These are phyloP conservation scores for Carex kokanica DNA, from an alignment of 176 grass and related monocot genomes.

Conservation along the genomic window DNA sequence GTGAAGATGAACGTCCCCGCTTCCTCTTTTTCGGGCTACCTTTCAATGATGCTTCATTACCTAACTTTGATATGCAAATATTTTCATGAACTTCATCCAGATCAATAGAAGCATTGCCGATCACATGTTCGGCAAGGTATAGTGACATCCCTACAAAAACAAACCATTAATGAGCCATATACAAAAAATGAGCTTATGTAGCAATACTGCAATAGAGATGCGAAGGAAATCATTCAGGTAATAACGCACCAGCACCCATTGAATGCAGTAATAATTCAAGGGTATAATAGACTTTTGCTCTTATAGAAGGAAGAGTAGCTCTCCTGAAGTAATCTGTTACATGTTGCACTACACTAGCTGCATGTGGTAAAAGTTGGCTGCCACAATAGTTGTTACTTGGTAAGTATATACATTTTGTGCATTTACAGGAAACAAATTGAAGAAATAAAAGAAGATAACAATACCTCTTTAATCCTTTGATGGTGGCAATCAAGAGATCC, in stretches of 20 bases:
- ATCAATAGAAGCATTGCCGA: slow-evolving; percentile 69
- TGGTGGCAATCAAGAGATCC: slow-evolving; percentile 72
- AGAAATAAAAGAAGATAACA: slow-evolving; percentile 25
- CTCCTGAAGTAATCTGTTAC: slow-evolving; percentile 56
- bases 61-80: slow-evolving; percentile 33
- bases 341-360: slow-evolving; percentile 54
- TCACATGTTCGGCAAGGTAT: slow-evolving; percentile 62
- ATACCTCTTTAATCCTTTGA: slow-evolving; percentile 86
- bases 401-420: not conserved
- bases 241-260: slow-evolving; percentile 76
- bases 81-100: slow-evolving; percentile 44
- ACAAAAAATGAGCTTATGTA: slow-evolving; percentile 14
- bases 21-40: slow-evolving; percentile 67
- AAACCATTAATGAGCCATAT: not conserved
- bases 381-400: slow-evolving; percentile 3
- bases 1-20: slow-evolving; percentile 20
- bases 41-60: slow-evolving; percentile 42
- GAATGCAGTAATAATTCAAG: slow-evolving; percentile 64
- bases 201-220: not conserved
- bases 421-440: not conserved
- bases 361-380: slow-evolving; percentile 95
- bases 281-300: slow-evolving; percentile 68
- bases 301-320: slow-evolving; percentile 56
- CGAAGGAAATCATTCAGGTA: slow-evolving; percentile 19
- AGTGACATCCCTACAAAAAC: slow-evolving; percentile 56